Percentiles rank a stretch among this genome's conserved stretches.
Conservation (phyloP, 257 asterid genomes). For the Gentiana dahurica region DNA sequence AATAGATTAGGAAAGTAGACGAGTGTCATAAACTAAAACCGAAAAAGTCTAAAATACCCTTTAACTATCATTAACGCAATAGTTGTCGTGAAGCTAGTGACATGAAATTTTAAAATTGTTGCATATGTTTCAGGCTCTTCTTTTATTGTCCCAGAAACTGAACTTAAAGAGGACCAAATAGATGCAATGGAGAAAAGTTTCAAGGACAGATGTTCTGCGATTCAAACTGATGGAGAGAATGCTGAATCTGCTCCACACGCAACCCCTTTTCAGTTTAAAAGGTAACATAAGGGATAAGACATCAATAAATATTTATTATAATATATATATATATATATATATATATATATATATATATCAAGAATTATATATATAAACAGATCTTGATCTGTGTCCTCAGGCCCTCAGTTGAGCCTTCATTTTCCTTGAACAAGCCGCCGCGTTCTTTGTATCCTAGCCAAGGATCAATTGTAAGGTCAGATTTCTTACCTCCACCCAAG, state of each 20-base stretch:
- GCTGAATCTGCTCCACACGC: constrained; percentile 43
- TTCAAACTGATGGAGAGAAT: constrained; percentile 34
- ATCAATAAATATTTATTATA: neutral
- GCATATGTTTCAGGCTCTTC: constrained; percentile 22
- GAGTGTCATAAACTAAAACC: no score
- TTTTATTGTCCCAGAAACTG: constrained; percentile 44
- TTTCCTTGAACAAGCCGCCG: constrained; percentile 34
- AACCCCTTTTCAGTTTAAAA: constrained; percentile 53
- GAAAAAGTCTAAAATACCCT: neutral
- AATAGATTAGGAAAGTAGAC: no score
- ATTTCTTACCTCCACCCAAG: constrained; percentile 42
- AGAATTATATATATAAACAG: neutral
- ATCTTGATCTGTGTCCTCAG: constrained; percentile 23
- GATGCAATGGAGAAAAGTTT: constrained; percentile 28
- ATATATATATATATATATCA: neutral
- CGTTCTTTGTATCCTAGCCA: constrained; percentile 21
- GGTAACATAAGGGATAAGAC: constrained; percentile 25
- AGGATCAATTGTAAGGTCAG: constrained; percentile 25
- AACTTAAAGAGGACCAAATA: constrained; percentile 57
- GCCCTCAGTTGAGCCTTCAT: constrained; percentile 34
- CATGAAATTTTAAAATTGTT: no score
- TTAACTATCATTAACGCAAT: neutral
- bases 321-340: neutral
- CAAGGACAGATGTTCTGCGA: constrained; percentile 17
- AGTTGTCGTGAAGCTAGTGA: no score